phyloP scores from a whole-genome alignment of 2,329 filamentous ascomycete species.

The Falciphora oryzae region DNA sequence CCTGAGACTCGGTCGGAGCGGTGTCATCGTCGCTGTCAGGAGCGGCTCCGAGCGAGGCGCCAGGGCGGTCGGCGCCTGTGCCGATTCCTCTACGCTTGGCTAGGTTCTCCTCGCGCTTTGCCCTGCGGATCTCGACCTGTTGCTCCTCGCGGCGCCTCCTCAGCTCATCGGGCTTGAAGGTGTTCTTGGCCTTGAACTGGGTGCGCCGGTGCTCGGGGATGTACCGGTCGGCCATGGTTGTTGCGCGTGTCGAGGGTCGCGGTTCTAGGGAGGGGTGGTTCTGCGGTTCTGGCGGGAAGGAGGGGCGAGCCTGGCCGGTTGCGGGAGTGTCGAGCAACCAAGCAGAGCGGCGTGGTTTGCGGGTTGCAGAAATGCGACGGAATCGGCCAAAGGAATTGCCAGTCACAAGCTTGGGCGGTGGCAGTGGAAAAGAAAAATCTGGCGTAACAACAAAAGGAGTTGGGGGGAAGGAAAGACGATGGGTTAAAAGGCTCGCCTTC shows the following conservation, averaged over 20 bases:
- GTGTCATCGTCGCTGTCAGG: slow-evolving; percentile 98
- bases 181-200: slow-evolving; percentile 99
- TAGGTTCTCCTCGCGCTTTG: slow-evolving; percentile 97
- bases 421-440: neutral
- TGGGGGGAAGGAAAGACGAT: neutral
- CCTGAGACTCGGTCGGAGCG: slow-evolving; percentile 91
- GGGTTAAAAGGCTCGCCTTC: neutral
- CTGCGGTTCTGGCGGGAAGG: slow-evolving; percentile 3
- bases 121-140: slow-evolving; percentile 98
- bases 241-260: slow-evolving; percentile 31
- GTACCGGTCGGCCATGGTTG: slow-evolving; percentile 93
- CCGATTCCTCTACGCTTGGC: slow-evolving; percentile 96
- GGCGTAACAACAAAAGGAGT: slow-evolving; percentile 1
- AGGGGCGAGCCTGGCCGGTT: neutral
- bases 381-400: neutral
- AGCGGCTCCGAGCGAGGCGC: slow-evolving; percentile 77
- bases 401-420: neutral
- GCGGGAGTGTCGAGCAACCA: neutral
- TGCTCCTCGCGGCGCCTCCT: slow-evolving; percentile 97
- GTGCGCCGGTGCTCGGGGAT: slow-evolving; percentile 99
- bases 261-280: slow-evolving; percentile 7
- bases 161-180: slow-evolving; percentile 98
- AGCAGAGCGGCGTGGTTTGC: neutral
- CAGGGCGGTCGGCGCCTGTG: slow-evolving; percentile 70
- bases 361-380: neutral